phyloP scores from a whole-genome alignment of 768 basidiomycete genomes.

The Pleurotus sapidus region DNA sequence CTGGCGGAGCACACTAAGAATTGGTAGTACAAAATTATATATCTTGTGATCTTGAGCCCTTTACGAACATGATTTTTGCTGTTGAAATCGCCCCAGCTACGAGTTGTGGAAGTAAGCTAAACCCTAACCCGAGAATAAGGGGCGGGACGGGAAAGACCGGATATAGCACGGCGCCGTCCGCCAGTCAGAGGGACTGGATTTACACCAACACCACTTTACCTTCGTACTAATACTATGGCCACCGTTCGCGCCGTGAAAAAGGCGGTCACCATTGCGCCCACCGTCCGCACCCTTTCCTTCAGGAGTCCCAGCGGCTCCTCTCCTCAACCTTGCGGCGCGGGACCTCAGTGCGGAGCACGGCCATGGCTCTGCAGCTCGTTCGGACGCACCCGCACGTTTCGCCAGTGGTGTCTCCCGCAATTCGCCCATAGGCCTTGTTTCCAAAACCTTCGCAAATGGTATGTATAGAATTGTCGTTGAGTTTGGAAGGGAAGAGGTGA shows the following conservation, averaged over 20 bases:
- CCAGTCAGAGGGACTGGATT: conserved; percentile 10
- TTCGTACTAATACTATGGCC: conserved; percentile 48
- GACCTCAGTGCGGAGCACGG: conserved; percentile 57
- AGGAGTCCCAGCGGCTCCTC: conserved; percentile 76
- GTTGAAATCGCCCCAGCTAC: not conserved
- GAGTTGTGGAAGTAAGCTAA: not conserved
- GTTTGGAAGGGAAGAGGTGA: not conserved
- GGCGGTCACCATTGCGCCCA: conserved; percentile 78
- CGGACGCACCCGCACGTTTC: conserved; percentile 64
- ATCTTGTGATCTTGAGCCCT: not conserved
- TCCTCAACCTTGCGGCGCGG: conserved; percentile 70
- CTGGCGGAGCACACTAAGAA: conserved; percentile 48
- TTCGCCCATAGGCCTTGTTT: conserved; percentile 51
- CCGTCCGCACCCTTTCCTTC: conserved; percentile 77
- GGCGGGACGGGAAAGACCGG: conserved; percentile 38
- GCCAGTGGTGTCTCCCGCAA: conserved; percentile 50
- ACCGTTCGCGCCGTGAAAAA: conserved; percentile 75
- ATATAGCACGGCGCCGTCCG: conserved; percentile 8
- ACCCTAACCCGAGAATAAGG: conserved; percentile 21
- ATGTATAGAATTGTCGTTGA: conserved; percentile 19
- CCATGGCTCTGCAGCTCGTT: conserved; percentile 57
- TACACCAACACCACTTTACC: conserved; percentile 29
- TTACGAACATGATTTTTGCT: not conserved
- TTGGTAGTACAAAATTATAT: conserved; percentile 10
- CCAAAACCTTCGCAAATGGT: conserved; percentile 66